Percentiles rank a stretch among this genome's conserved stretches.
These are phyloP conservation scores for Ophiocordyceps camponoti-floridani DNA, from an alignment of 2,329 filamentous ascomycete genomes.

Conservation along the genomic window DNA sequence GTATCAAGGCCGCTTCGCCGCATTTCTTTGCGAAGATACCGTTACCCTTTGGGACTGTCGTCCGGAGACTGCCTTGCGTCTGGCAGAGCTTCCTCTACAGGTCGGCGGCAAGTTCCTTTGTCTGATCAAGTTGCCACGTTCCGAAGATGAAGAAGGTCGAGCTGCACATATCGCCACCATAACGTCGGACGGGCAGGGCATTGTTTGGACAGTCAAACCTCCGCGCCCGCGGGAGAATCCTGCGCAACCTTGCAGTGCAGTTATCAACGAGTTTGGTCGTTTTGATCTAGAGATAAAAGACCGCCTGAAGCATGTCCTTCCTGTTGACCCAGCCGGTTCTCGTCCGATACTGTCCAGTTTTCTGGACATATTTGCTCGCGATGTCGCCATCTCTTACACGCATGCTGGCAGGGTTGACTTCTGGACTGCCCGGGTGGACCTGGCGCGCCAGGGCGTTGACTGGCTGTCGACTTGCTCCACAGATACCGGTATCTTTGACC, in stretches of 20 bases:
- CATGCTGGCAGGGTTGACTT: slow-evolving; percentile 57
- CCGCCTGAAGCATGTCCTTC: slow-evolving; percentile 50
- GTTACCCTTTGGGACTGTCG: slow-evolving; percentile 71
- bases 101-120: slow-evolving; percentile 58
- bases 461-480: slow-evolving; percentile 73
- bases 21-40: slow-evolving; percentile 56
- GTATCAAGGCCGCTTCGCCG: slow-evolving; percentile 58
- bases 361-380: slow-evolving; percentile 69
- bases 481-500: slow-evolving; percentile 56
- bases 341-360: slow-evolving; percentile 55
- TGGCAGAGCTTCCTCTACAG: slow-evolving; percentile 33
- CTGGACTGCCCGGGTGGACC: slow-evolving; percentile 65
- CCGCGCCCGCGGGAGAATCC: slow-evolving; percentile 25
- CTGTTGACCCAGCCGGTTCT: slow-evolving; percentile 73
- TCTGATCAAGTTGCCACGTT: slow-evolving; percentile 53
- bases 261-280: slow-evolving; percentile 46
- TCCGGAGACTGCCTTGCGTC: slow-evolving; percentile 32
- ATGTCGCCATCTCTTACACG: slow-evolving; percentile 76
- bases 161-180: slow-evolving; percentile 64
- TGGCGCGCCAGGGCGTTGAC: slow-evolving; percentile 41
- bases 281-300: slow-evolving; percentile 47
- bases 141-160: slow-evolving; percentile 35
- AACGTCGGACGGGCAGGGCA: slow-evolving; percentile 57
- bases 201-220: slow-evolving; percentile 63
- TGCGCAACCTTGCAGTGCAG: slow-evolving; percentile 7